These are phyloP conservation scores for Grosmannia huntii DNA, from an alignment of 2,329 filamentous ascomycete genomes.

Conservation along the genomic window DNA sequence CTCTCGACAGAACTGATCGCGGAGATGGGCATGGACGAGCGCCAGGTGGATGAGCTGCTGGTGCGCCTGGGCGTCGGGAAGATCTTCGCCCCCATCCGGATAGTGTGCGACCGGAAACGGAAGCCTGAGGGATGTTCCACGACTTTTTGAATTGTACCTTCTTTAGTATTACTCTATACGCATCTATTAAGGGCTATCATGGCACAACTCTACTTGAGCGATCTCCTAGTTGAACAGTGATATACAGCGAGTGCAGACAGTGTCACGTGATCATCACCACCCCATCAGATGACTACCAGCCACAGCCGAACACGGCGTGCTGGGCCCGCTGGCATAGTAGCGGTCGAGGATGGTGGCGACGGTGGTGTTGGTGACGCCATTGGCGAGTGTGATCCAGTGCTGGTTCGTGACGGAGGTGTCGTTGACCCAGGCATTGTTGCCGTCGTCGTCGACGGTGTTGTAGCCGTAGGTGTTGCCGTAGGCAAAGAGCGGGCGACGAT, in stretches of 20 bases:
- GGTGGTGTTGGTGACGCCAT: not conserved
- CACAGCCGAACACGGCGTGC: not conserved
- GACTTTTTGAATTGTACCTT: too few relatives aligned
- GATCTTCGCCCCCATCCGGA: not conserved
- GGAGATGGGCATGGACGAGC: not conserved
- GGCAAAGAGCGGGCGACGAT: conserved; percentile 17
- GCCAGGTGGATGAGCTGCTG: not conserved
- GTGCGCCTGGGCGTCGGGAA: not conserved
- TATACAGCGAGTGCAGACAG: too few relatives aligned
- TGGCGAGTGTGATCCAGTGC: conserved; percentile 23
- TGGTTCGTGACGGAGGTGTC: conserved; percentile 23
- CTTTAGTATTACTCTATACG: too few relatives aligned
- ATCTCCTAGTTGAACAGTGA: too few relatives aligned
- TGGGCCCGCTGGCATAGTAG: not conserved
- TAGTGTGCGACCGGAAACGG: not conserved
- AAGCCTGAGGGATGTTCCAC: not conserved
- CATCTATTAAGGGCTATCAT: too few relatives aligned
- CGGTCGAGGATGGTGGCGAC: not conserved
- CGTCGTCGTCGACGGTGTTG: conserved; percentile 26
- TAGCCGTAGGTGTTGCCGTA: conserved; percentile 25
- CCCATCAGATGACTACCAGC: not conserved
- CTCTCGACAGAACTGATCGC: not conserved
- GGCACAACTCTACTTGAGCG: too few relatives aligned
- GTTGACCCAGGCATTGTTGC: conserved; percentile 29
- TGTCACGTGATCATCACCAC: not conserved